These are phyloP conservation scores for Pythium guiyangense DNA, from an alignment of 352 stramenopile species.

Conservation along the genomic window DNA sequence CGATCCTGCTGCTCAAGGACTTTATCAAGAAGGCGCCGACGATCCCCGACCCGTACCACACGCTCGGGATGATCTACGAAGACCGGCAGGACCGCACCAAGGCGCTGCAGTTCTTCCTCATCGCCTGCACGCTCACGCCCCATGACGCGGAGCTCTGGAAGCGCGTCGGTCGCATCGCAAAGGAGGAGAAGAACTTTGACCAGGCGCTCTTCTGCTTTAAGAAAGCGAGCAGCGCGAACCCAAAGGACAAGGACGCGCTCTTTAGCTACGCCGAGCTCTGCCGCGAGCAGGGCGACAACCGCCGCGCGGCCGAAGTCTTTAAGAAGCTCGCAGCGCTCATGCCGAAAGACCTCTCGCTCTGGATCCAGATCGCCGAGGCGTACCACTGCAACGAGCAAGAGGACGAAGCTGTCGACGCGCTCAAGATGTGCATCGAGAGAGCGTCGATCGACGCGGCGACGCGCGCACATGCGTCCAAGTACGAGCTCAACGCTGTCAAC, in stretches of 20 bases:
- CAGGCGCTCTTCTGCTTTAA: constrained; percentile 85
- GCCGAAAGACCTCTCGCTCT: constrained; percentile 73
- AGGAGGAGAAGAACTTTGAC: constrained; percentile 85
- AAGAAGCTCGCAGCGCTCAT: constrained; percentile 72
- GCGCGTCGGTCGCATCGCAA: constrained; percentile 75
- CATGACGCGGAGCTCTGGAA: constrained; percentile 86
- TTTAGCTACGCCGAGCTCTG: constrained; percentile 82
- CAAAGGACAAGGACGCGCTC: constrained; percentile 75
- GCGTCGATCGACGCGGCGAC: constrained; percentile 58
- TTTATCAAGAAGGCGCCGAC: constrained; percentile 89
- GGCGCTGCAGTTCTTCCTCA: constrained; percentile 83
- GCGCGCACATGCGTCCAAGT: constrained; percentile 62
- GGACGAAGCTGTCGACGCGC: constrained; percentile 76
- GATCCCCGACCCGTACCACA: constrained; percentile 85
- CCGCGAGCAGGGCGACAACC: constrained; percentile 74
- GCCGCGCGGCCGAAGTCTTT: constrained; percentile 71
- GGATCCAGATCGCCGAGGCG: constrained; percentile 85
- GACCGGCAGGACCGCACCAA: constrained; percentile 76
- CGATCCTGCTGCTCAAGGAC: constrained; percentile 77
- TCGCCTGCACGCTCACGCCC: constrained; percentile 76
- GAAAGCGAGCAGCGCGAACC: constrained; percentile 74
- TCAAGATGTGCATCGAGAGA: constrained; percentile 84
- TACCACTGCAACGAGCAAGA: constrained; percentile 87
- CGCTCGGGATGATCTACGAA: constrained; percentile 86
- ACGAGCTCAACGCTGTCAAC: constrained; percentile 85